A percentile compares a stretch with the other conserved stretches of the same genome.
phyloP scores from a whole-genome alignment of 768 basidiomycete genomes.

The Ramaria sp. region DNA sequence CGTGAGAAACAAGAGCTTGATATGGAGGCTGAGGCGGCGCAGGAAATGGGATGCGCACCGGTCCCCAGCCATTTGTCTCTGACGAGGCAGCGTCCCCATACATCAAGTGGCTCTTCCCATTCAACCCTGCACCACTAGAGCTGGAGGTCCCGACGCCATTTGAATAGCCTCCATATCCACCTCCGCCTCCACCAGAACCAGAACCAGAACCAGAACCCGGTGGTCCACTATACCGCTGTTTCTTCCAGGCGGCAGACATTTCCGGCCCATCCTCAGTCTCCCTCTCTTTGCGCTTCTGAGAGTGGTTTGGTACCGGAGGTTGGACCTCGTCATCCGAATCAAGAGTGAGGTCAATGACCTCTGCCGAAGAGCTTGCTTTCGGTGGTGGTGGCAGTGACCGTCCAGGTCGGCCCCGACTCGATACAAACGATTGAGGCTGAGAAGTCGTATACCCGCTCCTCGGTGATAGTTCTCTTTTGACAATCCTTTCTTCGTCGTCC shows the following conservation, averaged over 20 bases:
- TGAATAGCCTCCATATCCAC: neutral
- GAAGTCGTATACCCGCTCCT: slow-evolving; percentile 28
- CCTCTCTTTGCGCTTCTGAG: slow-evolving; percentile 10
- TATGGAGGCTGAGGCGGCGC: neutral
- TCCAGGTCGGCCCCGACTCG: slow-evolving; percentile 16
- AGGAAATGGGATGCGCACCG: slow-evolving; percentile 1
- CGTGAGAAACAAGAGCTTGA: neutral
- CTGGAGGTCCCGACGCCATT: neutral
- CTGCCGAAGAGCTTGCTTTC: slow-evolving; percentile 24
- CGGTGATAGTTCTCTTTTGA: slow-evolving; percentile 67
- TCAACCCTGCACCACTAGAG: neutral
- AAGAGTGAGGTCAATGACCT: slow-evolving; percentile 78
- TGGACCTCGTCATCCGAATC: slow-evolving; percentile 67
- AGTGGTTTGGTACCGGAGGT: slow-evolving; percentile 17
- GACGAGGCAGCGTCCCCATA: neutral
- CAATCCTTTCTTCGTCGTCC: slow-evolving; percentile 63
- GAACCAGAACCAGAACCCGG: neutral
- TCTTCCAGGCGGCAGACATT: neutral
- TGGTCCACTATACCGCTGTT: neutral
- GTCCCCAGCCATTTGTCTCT: neutral
- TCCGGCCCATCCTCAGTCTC: slow-evolving; percentile 30
- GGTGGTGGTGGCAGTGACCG: slow-evolving; percentile 4
- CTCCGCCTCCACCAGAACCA: neutral
- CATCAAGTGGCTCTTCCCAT: neutral
- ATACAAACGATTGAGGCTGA: slow-evolving; percentile 15